Evolutionary conservation across 139 green algal genomes (phyloP).

Genomic region (Chlamydomonas eustigma): DNA sequence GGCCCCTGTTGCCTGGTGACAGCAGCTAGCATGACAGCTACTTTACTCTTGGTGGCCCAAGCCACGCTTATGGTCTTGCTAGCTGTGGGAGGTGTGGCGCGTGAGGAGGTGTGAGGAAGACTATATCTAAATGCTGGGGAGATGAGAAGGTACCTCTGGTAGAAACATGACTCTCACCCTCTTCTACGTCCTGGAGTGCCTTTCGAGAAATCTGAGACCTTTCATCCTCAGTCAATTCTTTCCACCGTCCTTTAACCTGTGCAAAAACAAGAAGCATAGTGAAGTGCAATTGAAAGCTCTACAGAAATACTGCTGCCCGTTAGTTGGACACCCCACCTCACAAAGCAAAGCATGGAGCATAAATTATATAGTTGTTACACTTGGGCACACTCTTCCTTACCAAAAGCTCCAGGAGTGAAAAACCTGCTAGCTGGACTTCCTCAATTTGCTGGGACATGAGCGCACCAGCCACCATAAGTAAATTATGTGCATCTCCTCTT

Average conservation of each 20-base stretch:
- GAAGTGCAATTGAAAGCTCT: too few species aligned
- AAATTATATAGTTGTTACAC: too few species aligned
- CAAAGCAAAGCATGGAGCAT: too few species aligned
- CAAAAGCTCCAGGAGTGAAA: not conserved
- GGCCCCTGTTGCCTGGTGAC: slow-evolving; percentile 63
- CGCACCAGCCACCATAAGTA: not conserved
- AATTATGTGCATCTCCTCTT: not conserved
- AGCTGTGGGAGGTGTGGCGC: too few species aligned
- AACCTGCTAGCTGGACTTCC: slow-evolving; percentile 1
- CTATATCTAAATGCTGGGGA: slow-evolving; percentile 15
- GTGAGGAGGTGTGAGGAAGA: too few species aligned
- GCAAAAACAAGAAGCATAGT: too few species aligned
- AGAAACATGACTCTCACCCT: slow-evolving; percentile 5
- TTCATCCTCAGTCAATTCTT: slow-evolving; percentile 1
- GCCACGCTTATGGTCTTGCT: slow-evolving; percentile 23
- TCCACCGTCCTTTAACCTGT: slow-evolving; percentile 7
- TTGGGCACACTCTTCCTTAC: too few species aligned
- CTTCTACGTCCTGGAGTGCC: slow-evolving; percentile 3
- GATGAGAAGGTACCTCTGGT: not conserved
- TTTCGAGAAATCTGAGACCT: not conserved
- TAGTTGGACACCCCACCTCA: too few species aligned
- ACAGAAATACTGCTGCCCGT: too few species aligned
- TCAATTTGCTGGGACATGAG: not conserved
- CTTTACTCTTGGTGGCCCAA: slow-evolving; percentile 64
- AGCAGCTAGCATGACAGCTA: slow-evolving; percentile 64